Evolutionary conservation across 2,329 filamentous ascomycete species (phyloP).

Genomic region (Pseudocercospora musae): DNA sequence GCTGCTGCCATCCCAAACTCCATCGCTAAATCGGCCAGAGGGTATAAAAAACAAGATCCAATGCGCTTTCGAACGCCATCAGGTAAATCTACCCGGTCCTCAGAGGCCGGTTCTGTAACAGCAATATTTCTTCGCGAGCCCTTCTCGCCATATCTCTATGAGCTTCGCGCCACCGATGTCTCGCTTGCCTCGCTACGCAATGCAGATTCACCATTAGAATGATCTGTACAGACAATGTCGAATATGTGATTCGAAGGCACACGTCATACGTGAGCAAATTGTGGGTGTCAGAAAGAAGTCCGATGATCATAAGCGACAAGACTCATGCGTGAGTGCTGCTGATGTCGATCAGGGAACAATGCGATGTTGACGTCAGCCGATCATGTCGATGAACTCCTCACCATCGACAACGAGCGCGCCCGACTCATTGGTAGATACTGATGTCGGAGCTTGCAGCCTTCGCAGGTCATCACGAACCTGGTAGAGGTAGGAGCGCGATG

Average conservation of each 20-base stretch:
- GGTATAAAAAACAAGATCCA: conserved; percentile 1
- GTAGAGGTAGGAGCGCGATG: conserved; percentile 17
- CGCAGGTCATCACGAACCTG: conserved; percentile 16
- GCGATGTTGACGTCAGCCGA: conserved; percentile 16
- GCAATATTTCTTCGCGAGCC: not conserved
- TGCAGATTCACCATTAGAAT: not conserved
- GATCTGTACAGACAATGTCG: not conserved
- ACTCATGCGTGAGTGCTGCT: not conserved
- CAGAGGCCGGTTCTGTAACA: not conserved
- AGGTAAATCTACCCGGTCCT: not conserved
- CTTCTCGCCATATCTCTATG: not conserved
- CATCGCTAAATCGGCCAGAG: not conserved
- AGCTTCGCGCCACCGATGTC: not conserved
- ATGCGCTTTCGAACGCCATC: not conserved
- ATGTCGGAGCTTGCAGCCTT: not conserved
- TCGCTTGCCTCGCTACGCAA: not conserved
- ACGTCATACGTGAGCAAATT: not conserved
- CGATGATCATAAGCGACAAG: not conserved
- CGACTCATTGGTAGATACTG: not conserved
- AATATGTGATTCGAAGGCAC: not conserved
- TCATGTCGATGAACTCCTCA: conserved; percentile 27
- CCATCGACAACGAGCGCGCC: conserved; percentile 16
- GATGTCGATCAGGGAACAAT: not conserved
- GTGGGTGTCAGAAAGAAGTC: not conserved
- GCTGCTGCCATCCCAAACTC: conserved; percentile 1